Percentiles rank a stretch among this genome's conserved stretches.
phyloP scores from a whole-genome alignment of 495 filamentous ascomycete species.

The Neurospora sp. region DNA sequence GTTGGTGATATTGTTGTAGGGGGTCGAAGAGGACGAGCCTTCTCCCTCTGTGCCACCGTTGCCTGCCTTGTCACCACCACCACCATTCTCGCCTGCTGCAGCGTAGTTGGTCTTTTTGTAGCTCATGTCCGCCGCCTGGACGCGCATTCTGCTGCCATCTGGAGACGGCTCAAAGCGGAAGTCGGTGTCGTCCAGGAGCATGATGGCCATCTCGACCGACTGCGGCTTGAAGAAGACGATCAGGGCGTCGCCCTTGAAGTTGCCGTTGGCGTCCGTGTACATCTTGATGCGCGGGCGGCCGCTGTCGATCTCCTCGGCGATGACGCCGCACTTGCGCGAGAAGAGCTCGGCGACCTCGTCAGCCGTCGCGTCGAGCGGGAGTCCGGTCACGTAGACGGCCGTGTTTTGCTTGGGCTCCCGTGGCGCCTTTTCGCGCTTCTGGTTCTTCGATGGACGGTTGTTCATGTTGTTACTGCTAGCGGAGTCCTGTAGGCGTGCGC shows the following conservation, averaged over 20 bases:
- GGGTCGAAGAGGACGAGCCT: constrained; percentile 25
- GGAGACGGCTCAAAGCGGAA: constrained; percentile 51
- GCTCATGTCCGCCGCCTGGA: constrained; percentile 74
- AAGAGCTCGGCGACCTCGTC: constrained; percentile 79
- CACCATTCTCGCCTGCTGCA: constrained; percentile 4
- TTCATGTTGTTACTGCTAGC: constrained; percentile 10
- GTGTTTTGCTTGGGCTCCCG: constrained; percentile 61
- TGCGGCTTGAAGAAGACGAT: constrained; percentile 92
- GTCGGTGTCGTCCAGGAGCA: constrained; percentile 83
- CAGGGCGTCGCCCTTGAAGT: constrained; percentile 87
- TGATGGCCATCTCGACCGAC: constrained; percentile 78
- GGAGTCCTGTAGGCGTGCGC: constrained; percentile 15
- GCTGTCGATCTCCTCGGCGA: constrained; percentile 85
- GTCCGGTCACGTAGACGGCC: constrained; percentile 78
- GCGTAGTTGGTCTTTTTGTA: constrained; percentile 63
- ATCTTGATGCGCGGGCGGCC: constrained; percentile 84
- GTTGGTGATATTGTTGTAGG: constrained; percentile 30
- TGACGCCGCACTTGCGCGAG: constrained; percentile 77
- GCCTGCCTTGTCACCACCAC: constrained; percentile 3
- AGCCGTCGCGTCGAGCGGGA: constrained; percentile 65
- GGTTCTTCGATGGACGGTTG: constrained; percentile 14
- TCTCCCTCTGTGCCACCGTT: constrained; percentile 15
- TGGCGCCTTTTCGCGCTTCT: constrained; percentile 20
- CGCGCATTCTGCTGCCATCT: constrained; percentile 53
- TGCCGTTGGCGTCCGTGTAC: constrained; percentile 71